Evolutionary conservation across 2,329 filamentous ascomycete genomes (phyloP).

Genomic region (Ambrosiella cleistominuta): DNA sequence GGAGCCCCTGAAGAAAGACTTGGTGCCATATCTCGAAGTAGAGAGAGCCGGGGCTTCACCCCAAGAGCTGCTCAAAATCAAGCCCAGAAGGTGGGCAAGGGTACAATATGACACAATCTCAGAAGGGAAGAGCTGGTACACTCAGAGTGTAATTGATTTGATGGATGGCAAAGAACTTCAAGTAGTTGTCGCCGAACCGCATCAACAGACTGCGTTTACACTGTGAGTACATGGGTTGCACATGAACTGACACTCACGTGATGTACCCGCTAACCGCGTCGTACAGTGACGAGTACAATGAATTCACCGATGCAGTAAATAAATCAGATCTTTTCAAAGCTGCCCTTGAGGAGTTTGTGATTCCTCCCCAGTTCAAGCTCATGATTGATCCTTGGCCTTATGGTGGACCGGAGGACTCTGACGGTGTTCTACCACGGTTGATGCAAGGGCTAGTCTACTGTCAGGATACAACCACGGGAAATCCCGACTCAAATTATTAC

Average conservation of each 20-base stretch:
- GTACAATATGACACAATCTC: slow-evolving; percentile 28
- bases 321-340: slow-evolving; percentile 28
- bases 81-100: slow-evolving; percentile 27
- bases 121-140: slow-evolving; percentile 18
- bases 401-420: slow-evolving; percentile 25
- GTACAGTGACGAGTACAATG: slow-evolving; percentile 23
- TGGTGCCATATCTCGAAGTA: slow-evolving; percentile 38
- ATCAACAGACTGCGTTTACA: slow-evolving; percentile 23
- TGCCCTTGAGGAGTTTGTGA: slow-evolving; percentile 28
- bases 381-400: slow-evolving; percentile 51
- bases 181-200: slow-evolving; percentile 14
- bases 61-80: slow-evolving; percentile 17
- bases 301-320: slow-evolving; percentile 24
- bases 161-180: slow-evolving; percentile 14
- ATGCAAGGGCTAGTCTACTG: slow-evolving; percentile 35
- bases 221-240: slow-evolving; percentile 14
- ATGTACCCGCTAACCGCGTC: neutral
- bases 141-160: slow-evolving; percentile 24
- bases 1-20: slow-evolving; percentile 41
- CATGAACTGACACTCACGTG: neutral
- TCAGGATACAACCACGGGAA: slow-evolving; percentile 24
- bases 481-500: slow-evolving; percentile 43
- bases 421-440: slow-evolving; percentile 22
- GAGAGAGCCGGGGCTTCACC: slow-evolving; percentile 36
- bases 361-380: slow-evolving; percentile 26